Conservation (phyloP, 2,329 filamentous ascomycete genomes). For the Hortaea sp. region DNA sequence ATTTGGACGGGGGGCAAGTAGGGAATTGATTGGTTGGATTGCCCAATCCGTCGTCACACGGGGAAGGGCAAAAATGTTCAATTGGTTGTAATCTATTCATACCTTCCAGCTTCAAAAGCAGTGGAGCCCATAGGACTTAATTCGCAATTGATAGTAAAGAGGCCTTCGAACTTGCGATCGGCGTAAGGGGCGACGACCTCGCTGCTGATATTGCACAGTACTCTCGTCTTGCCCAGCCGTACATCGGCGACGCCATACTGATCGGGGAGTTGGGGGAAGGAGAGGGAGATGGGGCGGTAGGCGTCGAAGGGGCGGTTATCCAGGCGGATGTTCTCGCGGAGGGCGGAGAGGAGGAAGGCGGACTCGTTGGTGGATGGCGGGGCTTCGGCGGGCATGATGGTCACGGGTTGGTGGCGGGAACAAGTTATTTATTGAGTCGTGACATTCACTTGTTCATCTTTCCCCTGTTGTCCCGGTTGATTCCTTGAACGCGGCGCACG, state of each 20-base stretch:
- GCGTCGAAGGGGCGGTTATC: constrained; percentile 76
- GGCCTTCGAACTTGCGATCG: constrained; percentile 88
- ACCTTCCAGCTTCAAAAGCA: constrained; percentile 75
- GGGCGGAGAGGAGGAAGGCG: constrained; percentile 72
- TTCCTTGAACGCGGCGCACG: too few relatives aligned
- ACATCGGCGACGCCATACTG: constrained; percentile 87
- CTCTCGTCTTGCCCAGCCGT: constrained; percentile 79
- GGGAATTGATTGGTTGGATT: too few relatives aligned
- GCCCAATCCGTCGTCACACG: too few relatives aligned
- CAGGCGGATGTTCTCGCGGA: constrained; percentile 69
- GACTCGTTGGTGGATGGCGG: constrained; percentile 84
- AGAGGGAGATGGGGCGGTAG: constrained; percentile 66
- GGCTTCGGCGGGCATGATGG: constrained; percentile 78
- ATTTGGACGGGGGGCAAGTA: too few relatives aligned
- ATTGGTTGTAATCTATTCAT: constrained; percentile 10
- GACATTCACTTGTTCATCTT: constrained; percentile 1
- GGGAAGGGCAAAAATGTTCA: too few relatives aligned
- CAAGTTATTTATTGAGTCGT: background rate
- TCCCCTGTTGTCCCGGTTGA: background rate
- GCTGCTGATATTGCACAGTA: constrained; percentile 75
- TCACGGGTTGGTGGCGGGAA: background rate
- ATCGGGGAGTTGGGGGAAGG: constrained; percentile 56
- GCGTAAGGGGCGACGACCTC: constrained; percentile 77
- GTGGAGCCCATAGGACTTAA: constrained; percentile 87
- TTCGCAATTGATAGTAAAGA: constrained; percentile 87